Conservation (phyloP, 768 basidiomycete genomes). For the Tricholomella constricta region DNA sequence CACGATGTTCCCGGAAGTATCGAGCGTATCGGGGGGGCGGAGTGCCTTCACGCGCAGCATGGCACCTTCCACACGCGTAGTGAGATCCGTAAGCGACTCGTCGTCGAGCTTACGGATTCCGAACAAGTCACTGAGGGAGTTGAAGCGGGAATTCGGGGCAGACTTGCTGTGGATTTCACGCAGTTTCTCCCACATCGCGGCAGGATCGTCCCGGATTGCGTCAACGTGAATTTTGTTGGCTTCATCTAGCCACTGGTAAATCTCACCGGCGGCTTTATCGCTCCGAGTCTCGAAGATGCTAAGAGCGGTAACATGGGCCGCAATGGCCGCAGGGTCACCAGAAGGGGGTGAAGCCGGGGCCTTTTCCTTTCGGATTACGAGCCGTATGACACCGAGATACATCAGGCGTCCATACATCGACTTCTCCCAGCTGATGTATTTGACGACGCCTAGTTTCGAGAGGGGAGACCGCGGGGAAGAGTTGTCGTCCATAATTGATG, state of each 20-base stretch:
- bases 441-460: background rate
- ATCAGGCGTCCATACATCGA: background rate
- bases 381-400: too few relatives aligned
- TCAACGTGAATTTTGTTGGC: background rate
- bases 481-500: background rate
- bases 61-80: background rate
- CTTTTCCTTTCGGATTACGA: background rate
- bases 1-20: background rate
- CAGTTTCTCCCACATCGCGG: background rate
- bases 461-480: background rate
- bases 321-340: background rate
- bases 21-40: background rate
- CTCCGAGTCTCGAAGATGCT: background rate
- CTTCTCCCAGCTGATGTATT: constrained; percentile 1
- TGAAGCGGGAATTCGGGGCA: background rate
- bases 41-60: background rate
- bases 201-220: background rate
- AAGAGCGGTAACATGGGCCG: too few relatives aligned
- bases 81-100: background rate
- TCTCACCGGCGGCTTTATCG: too few relatives aligned
- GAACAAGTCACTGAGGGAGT: background rate
- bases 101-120: background rate
- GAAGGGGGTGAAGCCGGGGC: background rate
- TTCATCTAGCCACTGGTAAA: too few relatives aligned
- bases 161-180: constrained; percentile 1